Evolutionary conservation across 495 filamentous ascomycete genomes (phyloP).

Genomic region (Podospora australis): DNA sequence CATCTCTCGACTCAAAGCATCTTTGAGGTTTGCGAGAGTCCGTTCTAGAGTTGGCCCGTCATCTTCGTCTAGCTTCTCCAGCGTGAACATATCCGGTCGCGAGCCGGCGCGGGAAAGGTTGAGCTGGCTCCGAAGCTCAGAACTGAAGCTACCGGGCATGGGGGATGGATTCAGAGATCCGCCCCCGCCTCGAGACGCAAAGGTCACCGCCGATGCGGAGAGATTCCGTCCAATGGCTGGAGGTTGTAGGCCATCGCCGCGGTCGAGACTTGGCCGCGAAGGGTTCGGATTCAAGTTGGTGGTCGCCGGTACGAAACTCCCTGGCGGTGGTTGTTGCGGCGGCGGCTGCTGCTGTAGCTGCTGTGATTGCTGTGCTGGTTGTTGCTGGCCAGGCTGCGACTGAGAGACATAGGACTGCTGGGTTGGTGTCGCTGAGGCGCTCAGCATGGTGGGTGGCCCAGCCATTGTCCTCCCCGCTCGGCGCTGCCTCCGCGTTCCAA

Average conservation of each 20-base stretch:
- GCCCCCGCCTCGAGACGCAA: slow-evolving; percentile 55
- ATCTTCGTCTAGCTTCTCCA: slow-evolving; percentile 60
- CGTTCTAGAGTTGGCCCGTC: slow-evolving; percentile 60
- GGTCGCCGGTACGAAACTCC: slow-evolving; percentile 18
- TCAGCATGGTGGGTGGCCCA: slow-evolving; percentile 52
- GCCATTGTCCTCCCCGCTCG: slow-evolving; percentile 43
- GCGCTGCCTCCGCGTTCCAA: too few relatives aligned
- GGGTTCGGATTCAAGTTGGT: too few relatives aligned
- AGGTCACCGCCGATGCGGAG: slow-evolving; percentile 55
- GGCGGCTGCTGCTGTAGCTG: slow-evolving; percentile 3
- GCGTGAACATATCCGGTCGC: slow-evolving; percentile 55
- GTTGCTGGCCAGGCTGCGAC: background rate
- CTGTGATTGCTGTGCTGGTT: slow-evolving; percentile 18
- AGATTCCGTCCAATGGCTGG: slow-evolving; percentile 42
- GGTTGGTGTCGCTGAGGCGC: slow-evolving; percentile 62
- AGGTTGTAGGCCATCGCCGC: slow-evolving; percentile 44
- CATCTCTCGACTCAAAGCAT: slow-evolving; percentile 83
- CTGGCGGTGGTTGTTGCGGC: slow-evolving; percentile 5
- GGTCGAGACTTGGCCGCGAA: slow-evolving; percentile 39
- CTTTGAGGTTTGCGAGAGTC: slow-evolving; percentile 63
- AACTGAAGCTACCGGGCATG: slow-evolving; percentile 86
- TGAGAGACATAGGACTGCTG: slow-evolving; percentile 61
- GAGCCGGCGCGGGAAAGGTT: slow-evolving; percentile 62
- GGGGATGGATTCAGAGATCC: slow-evolving; percentile 59
- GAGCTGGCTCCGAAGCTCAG: slow-evolving; percentile 73